A percentile compares a stretch with the other conserved stretches of the same genome.
Evolutionary conservation across 768 basidiomycete species (phyloP).

Genomic region (Lentinula lateritia): DNA sequence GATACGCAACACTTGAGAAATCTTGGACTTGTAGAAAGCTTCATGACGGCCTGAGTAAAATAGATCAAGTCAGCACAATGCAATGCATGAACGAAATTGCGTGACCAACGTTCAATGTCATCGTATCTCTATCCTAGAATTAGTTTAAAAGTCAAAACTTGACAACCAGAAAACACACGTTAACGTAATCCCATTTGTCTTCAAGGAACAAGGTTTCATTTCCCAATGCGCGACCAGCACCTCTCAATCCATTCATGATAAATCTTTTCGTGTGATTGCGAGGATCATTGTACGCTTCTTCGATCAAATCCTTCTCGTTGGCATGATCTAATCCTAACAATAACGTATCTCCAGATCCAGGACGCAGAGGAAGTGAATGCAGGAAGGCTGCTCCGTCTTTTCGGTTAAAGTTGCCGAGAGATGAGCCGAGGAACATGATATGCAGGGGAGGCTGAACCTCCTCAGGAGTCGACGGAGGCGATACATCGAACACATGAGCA

Average conservation of each 20-base stretch:
- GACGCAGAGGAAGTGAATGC: slow-evolving; percentile 67
- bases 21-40: slow-evolving; percentile 73
- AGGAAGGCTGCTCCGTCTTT: slow-evolving; percentile 70
- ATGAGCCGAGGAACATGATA: slow-evolving; percentile 87
- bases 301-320: slow-evolving; percentile 64
- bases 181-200: slow-evolving; percentile 74
- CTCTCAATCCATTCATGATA: slow-evolving; percentile 80
- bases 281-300: slow-evolving; percentile 82
- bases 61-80: neutral
- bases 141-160: neutral
- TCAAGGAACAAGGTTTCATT: slow-evolving; percentile 58
- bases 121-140: slow-evolving; percentile 14
- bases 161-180: slow-evolving; percentile 33
- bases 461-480: slow-evolving; percentile 43
- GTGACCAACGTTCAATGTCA: slow-evolving; percentile 2
- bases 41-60: slow-evolving; percentile 66
- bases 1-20: slow-evolving; percentile 49
- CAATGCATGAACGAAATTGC: neutral
- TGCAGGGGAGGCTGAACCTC: slow-evolving; percentile 54
- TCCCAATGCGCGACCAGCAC: slow-evolving; percentile 64
- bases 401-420: slow-evolving; percentile 84
- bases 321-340: slow-evolving; percentile 90
- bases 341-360: slow-evolving; percentile 74
- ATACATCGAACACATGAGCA: slow-evolving; percentile 13
- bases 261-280: slow-evolving; percentile 69